Conservation (phyloP, 768 basidiomycete genomes). For the Flagelloscypha sp. region DNA sequence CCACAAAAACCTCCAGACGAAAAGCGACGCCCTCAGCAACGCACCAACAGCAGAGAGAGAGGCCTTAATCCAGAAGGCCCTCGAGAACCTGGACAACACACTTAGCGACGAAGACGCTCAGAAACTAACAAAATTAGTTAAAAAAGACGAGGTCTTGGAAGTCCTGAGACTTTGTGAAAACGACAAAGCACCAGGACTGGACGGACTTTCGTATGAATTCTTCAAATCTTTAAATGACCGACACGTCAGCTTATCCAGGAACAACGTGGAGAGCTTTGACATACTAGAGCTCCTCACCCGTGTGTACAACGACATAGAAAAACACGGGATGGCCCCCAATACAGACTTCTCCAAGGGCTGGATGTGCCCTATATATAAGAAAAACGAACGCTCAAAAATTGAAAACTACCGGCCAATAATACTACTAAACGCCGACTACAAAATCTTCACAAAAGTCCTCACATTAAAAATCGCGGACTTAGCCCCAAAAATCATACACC, state of each 20-base stretch:
- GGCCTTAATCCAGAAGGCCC: not conserved
- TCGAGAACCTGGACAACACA: not conserved
- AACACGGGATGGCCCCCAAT: conserved; percentile 7
- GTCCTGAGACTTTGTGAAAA: conserved; percentile 11
- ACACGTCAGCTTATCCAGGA: not conserved
- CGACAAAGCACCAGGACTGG: conserved; percentile 15
- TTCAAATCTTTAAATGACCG: conserved; percentile 9
- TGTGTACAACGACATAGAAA: conserved; percentile 19
- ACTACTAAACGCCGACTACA: conserved; percentile 29
- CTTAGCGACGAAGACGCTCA: not conserved
- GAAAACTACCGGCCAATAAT: conserved; percentile 31
- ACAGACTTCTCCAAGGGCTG: conserved; percentile 22
- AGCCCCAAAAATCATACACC: conserved; percentile 19
- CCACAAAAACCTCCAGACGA: conserved; percentile 3
- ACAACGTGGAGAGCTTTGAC: conserved; percentile 6
- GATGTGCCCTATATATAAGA: conserved; percentile 36
- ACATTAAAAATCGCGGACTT: conserved; percentile 12
- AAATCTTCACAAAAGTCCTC: conserved; percentile 22
- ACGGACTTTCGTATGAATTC: conserved; percentile 21
- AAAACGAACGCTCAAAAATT: conserved; percentile 22
- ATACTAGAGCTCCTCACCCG: not conserved
- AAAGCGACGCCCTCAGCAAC: too few species aligned
- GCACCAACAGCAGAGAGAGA: too few species aligned
- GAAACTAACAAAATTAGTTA: conserved; percentile 1
- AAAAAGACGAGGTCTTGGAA: conserved; percentile 8